A percentile compares a stretch with the other conserved stretches of the same genome.
These are phyloP conservation scores for Cryptosporidium sp. DNA, from an alignment of 169 alveolate genomes.

Conservation along the genomic window DNA sequence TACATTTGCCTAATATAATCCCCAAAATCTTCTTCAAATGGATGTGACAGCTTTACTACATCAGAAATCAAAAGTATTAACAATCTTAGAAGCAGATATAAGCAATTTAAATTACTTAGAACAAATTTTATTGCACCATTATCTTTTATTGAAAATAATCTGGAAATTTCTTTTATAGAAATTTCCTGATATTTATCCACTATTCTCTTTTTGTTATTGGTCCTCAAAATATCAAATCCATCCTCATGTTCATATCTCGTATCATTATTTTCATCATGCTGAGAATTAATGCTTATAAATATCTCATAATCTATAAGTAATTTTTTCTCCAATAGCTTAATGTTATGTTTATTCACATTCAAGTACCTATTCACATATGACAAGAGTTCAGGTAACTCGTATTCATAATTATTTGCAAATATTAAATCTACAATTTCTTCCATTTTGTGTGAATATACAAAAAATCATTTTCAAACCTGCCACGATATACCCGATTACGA, in stretches of 20 bases:
- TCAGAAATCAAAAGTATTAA: slow-evolving; percentile 14
- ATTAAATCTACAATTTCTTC: slow-evolving; percentile 7
- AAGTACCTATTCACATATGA: slow-evolving; percentile 16
- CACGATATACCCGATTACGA: slow-evolving; percentile 20
- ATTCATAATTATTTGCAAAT: not conserved
- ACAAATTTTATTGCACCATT: not conserved
- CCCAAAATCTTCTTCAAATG: not conserved
- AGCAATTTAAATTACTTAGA: not conserved
- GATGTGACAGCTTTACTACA: not conserved
- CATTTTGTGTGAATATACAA: not conserved
- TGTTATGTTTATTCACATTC: not conserved
- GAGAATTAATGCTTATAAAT: not conserved
- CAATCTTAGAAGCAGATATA: not conserved
- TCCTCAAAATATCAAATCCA: slow-evolving; percentile 3
- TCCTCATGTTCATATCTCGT: not conserved
- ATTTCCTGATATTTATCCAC: not conserved
- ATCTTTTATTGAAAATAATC: not conserved
- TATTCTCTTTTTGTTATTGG: not conserved
- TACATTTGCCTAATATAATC: not conserved
- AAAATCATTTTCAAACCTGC: not conserved
- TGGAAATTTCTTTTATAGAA: not conserved
- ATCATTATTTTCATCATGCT: not conserved
- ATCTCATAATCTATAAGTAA: slow-evolving; percentile 15
- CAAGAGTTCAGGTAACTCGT: not conserved
- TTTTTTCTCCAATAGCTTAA: slow-evolving; percentile 11